Base-by-base conservation (phyloP, 2,329 filamentous ascomycete genomes). In the Nemania bipapillata region DNA sequence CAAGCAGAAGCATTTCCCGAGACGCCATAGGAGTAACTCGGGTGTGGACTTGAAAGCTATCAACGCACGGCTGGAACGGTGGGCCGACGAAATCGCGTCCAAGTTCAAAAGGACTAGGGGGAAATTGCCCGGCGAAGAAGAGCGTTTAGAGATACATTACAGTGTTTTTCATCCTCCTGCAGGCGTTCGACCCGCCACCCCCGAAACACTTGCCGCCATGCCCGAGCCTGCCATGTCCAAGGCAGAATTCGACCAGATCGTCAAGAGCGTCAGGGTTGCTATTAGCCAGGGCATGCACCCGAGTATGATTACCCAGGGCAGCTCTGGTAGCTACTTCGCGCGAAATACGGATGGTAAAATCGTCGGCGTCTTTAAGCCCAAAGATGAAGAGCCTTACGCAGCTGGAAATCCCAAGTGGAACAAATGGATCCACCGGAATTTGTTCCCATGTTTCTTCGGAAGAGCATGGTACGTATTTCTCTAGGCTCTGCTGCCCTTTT, bases 361-460 rank as follows among this genome's bases (percentile, higher is more conserved):
- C 17, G 93, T 99, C 3, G 96, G 94, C 40, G 96, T 99, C 4
- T 99, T 99, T 83, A 99, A 99, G 80, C 96, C 96, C 49, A 99
- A 99, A 82, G 96, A 99, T 75, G 96, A 99, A 82, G 96, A 99
- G 80, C 96, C 96, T 0, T 99, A 97, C 78, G 96, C 96, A 1
- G 96, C 93, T 35, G 92, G 93, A 74, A 99, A 99, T 78, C 96
- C 96, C 5, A 99, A 99, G 80, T 98, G 95, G 95, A 98, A 96
- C 75, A 99, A 99, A 82, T 99, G 96, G 96, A 94, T 99, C 83
- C 96, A 99, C 80, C 87, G 96, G 72, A 99, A 99, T 79, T 79
- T 99, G 72, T 98, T 99, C 75, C 96, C 96, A 8, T 99, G 96
- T 82, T 97, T 93, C 81, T 99, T 99, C 76, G 96, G 96, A 20